These are phyloP conservation scores for Leavenworthia alabamica DNA, from an alignment of 345 rosid species.

Conservation along the genomic window DNA sequence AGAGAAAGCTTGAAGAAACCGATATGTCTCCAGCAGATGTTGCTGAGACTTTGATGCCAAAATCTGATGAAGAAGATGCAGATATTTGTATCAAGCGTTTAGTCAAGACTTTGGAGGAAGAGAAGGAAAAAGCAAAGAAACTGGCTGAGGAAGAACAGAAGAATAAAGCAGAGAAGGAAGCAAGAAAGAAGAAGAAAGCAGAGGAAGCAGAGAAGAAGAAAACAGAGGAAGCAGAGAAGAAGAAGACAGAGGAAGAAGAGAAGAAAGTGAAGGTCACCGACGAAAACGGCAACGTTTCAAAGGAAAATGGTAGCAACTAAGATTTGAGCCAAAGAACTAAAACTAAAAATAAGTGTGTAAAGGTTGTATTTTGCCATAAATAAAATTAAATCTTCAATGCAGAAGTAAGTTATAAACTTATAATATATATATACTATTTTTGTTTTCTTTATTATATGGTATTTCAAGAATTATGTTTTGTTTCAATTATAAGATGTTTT, in stretches of 20 bases:
- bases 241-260: neutral
- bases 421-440: no score
- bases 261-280: neutral
- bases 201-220: neutral
- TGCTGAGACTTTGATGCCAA: constrained; percentile 36
- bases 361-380: neutral
- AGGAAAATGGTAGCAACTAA: neutral
- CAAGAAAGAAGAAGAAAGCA: neutral
- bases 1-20: constrained; percentile 8
- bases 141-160: constrained; percentile 4
- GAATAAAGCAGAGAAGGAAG: neutral
- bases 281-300: neutral
- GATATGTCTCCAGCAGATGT: constrained; percentile 39
- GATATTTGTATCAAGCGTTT: constrained; percentile 29
- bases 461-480: no score
- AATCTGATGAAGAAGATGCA: constrained; percentile 15
- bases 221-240: neutral
- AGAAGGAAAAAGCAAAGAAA: constrained; percentile 15
- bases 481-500: no score
- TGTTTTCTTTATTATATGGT: no score
- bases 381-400: neutral
- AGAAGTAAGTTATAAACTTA: no score
- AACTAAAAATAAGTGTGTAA: neutral
- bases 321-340: neutral
- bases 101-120: constrained; percentile 27